These are phyloP conservation scores for Mycena galopus DNA, from an alignment of 768 basidiomycete species.

Conservation along the genomic window DNA sequence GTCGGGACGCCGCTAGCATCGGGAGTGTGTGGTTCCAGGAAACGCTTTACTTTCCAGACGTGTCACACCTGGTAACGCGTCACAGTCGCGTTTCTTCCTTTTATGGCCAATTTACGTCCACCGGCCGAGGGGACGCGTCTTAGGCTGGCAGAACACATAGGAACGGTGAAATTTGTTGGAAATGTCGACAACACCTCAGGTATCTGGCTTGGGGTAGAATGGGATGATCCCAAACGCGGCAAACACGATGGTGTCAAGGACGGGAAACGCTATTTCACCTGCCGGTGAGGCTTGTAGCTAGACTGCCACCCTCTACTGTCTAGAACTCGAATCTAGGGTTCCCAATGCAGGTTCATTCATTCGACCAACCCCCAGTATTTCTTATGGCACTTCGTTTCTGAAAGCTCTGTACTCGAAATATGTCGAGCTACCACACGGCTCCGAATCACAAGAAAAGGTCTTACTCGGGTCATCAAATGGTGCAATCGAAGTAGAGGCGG, in stretches of 20 bases:
- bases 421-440: conserved; percentile 70
- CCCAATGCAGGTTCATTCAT: conserved; percentile 84
- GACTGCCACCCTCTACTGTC: background rate
- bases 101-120: conserved; percentile 42
- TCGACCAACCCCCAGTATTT: conserved; percentile 71
- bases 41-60: conserved; percentile 15
- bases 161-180: conserved; percentile 81
- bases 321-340: conserved; percentile 55
- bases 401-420: conserved; percentile 85
- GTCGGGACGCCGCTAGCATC: conserved; percentile 47
- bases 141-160: conserved; percentile 63
- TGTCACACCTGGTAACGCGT: background rate
- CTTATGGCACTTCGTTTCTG: conserved; percentile 79
- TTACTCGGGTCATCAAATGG: conserved; percentile 86
- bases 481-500: conserved; percentile 88
- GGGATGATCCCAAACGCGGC: conserved; percentile 89
- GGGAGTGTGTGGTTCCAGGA: conserved; percentile 37
- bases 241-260: conserved; percentile 91
- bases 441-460: conserved; percentile 69
- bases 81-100: conserved; percentile 26
- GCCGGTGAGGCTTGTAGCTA: conserved; percentile 64
- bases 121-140: conserved; percentile 69
- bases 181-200: conserved; percentile 72
- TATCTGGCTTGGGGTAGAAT: conserved; percentile 96
- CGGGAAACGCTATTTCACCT: conserved; percentile 82